Conservation (phyloP, 345 rosid species). For the Hirschfeldia incana region DNA sequence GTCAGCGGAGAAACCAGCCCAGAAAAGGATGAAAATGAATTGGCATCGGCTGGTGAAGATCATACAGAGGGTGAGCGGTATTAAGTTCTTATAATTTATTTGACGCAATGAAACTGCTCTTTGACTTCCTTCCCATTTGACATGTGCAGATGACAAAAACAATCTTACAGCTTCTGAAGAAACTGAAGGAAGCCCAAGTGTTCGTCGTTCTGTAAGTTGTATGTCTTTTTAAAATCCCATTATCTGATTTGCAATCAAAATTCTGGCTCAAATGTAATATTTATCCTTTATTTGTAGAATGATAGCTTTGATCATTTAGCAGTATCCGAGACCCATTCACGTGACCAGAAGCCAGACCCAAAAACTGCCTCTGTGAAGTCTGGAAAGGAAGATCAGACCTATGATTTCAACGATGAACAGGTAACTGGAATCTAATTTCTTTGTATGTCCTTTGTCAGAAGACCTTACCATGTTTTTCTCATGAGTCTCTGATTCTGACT, state of each 20-base stretch:
- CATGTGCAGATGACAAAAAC: constrained; percentile 47
- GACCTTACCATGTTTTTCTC: constrained; percentile 17
- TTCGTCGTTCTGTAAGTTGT: constrained; percentile 99
- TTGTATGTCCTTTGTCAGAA: constrained; percentile 7
- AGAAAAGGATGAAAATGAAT: constrained; percentile 45
- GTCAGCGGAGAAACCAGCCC: constrained; percentile 53
- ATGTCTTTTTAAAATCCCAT: constrained; percentile 75
- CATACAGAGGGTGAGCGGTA: constrained; percentile 46
- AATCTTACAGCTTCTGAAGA: constrained; percentile 43
- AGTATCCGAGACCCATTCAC: constrained; percentile 43
- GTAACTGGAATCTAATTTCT: constrained; percentile 35
- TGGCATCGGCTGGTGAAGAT: constrained; percentile 40
- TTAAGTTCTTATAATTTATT: constrained; percentile 21
- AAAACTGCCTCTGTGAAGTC: constrained; percentile 38
- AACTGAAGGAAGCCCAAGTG: constrained; percentile 49
- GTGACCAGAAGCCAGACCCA: constrained; percentile 38
- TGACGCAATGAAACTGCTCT: constrained; percentile 22
- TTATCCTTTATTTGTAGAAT: constrained; percentile 51
- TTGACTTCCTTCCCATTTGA: constrained; percentile 22
- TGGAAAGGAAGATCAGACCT: constrained; percentile 44
- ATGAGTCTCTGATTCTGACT: constrained; percentile 14
- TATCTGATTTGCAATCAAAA: constrained; percentile 44
- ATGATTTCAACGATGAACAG: constrained; percentile 80
- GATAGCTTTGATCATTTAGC: constrained; percentile 56
- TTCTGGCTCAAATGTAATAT: constrained; percentile 56